Evolutionary conservation across 2,329 filamentous ascomycete species (phyloP), one percentile per base, ranked within the genome.

Genomic region (Simplicillium aogashimaense): DNA sequence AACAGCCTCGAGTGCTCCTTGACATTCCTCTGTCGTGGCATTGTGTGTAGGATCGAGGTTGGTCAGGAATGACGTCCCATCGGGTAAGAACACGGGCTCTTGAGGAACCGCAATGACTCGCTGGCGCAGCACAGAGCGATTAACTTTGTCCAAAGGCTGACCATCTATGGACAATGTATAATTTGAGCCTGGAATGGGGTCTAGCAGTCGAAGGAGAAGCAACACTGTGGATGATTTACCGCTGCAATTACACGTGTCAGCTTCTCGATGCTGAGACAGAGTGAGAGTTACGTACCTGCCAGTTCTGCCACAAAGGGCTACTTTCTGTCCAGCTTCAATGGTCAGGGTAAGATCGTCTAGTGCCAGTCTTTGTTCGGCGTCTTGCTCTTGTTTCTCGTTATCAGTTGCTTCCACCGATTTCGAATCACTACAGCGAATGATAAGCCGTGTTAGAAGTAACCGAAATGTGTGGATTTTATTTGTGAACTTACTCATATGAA

Each of bases 61-160:
- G 7, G 51, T 38, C 20, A 52, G 54, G 43, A 68, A 58, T 1
- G 57, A 61, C 35, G 58, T 63, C 6, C 58, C 62, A 29, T 63
- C 65, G 0, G 65, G 66, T 1, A 76, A 53, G 51, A 77, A 74
- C 3, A 72, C 64, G 1, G 70, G 53, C 4, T 77, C 73, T 49
- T 78, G 73, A 0, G 73, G 69, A 1, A 77, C 54, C 4, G 69
- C 67, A 33, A 73, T 69, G 30, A 77, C 54, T 1, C 64, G 65
- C 32, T 63, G 55, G 7, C 73, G 67, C 1, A 76, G 56, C 0
- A 53, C 51, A 0, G 53, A 20, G 3, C 70, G 63, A 39, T 68
- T 50, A 11, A 76, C 56, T 2, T 43, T 43, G 17, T 53, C 31
- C 2, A 68, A 54, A 0, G 56, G 49, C 0, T 65, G 38, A 25